phyloP scores from a whole-genome alignment of 768 basidiomycete genomes.

The Psilocybe subaeruginosa region DNA sequence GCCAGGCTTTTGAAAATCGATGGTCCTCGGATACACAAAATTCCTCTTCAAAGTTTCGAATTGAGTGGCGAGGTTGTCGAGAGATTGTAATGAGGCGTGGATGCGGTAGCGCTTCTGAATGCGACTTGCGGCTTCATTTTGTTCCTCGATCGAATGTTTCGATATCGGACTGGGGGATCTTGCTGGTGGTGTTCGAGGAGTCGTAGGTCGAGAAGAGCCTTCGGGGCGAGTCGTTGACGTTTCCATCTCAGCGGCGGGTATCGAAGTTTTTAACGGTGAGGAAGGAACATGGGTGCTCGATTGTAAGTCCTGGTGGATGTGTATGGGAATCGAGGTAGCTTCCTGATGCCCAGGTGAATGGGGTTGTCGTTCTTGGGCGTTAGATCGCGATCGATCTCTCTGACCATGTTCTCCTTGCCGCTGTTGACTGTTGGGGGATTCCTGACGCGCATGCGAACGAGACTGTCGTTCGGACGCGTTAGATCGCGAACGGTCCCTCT shows the following conservation, averaged over 20 bases:
- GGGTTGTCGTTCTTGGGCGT: background rate
- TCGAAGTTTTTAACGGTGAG: conserved; percentile 6
- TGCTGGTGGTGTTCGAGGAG: conserved; percentile 12
- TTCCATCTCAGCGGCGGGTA: background rate
- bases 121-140: conserved; percentile 43
- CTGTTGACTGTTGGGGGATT: no score
- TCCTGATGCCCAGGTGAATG: conserved; percentile 1
- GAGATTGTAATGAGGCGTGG: conserved; percentile 40
- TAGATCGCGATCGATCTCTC: background rate
- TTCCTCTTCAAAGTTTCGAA: conserved; percentile 44
- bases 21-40: conserved; percentile 46
- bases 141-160: conserved; percentile 25
- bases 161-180: conserved; percentile 16
- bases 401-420: background rate
- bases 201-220: background rate
- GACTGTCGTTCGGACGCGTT: background rate
- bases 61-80: conserved; percentile 41
- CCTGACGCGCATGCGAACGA: no score
- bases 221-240: no score
- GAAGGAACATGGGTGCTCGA: conserved; percentile 4
- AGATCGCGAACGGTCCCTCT: background rate
- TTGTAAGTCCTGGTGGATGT: conserved; percentile 2
- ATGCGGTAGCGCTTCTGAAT: conserved; percentile 53
- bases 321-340: conserved; percentile 14
- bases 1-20: conserved; percentile 49